Evolutionary conservation across 1,284 basidiomycete species (phyloP).

Genomic region (Exobasidium cylindrosporum): DNA sequence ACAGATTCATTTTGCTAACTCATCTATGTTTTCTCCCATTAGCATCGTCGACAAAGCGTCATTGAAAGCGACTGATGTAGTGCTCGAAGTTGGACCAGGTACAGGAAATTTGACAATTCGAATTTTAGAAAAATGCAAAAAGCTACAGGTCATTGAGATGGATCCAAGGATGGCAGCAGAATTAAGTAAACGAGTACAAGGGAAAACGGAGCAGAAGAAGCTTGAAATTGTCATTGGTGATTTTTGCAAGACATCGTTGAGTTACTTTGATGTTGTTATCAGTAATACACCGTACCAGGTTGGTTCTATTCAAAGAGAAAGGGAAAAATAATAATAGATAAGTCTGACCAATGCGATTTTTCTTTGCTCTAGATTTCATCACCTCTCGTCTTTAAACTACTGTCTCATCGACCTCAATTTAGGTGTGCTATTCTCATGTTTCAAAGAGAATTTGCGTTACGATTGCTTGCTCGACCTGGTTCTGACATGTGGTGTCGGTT

Average conservation of each 20-base stretch:
- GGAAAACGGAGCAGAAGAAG: conserved; percentile 95
- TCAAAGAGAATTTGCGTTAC: conserved; percentile 93
- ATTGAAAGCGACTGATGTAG: conserved; percentile 88
- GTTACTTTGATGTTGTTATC: conserved; percentile 98
- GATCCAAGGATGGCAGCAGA: conserved; percentile 99
- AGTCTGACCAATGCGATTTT: too few relatives aligned
- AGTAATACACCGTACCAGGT: conserved; percentile 96
- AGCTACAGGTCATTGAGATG: conserved; percentile 92
- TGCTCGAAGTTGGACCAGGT: conserved; percentile 96
- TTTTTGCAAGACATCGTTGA: conserved; percentile 85
- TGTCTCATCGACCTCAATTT: conserved; percentile 91
- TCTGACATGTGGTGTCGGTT: conserved; percentile 87
- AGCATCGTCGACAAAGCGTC: conserved; percentile 67
- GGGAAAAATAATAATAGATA: too few relatives aligned
- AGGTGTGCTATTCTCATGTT: conserved; percentile 98
- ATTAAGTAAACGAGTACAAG: conserved; percentile 92
- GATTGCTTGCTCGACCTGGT: conserved; percentile 81
- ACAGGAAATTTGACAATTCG: conserved; percentile 94
- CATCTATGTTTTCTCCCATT: not conserved
- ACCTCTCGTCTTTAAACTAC: conserved; percentile 90
- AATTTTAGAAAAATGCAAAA: conserved; percentile 89
- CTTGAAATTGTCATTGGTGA: conserved; percentile 93
- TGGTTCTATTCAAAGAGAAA: conserved; percentile 18
- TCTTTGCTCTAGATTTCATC: conserved; percentile 79
- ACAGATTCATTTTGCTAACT: too few relatives aligned